Evolutionary conservation across 441 rosid species (phyloP).

Genomic region (Pelargonium myrrhifolium): DNA sequence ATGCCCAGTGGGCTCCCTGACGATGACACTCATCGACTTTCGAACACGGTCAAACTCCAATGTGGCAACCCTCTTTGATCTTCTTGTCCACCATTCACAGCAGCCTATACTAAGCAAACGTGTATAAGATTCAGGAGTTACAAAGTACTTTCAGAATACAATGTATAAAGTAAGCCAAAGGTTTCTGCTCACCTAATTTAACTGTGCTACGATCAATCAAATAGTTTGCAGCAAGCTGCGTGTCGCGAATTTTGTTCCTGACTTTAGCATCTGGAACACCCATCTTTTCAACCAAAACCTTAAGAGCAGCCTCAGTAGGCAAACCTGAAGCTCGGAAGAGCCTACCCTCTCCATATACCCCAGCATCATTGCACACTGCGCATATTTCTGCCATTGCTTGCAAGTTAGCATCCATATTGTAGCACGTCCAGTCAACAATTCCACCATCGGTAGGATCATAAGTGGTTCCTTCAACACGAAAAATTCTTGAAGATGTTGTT

Average conservation of each 20-base stretch:
- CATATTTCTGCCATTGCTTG: constrained; percentile 40
- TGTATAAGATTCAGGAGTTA: constrained; percentile 3
- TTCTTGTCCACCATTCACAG: constrained; percentile 58
- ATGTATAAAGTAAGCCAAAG: background rate
- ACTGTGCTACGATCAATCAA: constrained; percentile 52
- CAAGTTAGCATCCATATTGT: constrained; percentile 36
- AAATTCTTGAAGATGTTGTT: constrained; percentile 20
- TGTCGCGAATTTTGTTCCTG: constrained; percentile 25
- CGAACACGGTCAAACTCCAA: constrained; percentile 91
- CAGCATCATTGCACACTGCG: constrained; percentile 39
- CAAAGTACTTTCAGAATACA: constrained; percentile 10
- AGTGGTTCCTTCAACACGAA: constrained; percentile 41
- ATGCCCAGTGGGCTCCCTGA: constrained; percentile 56
- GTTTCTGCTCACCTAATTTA: constrained; percentile 47
- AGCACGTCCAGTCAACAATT: constrained; percentile 33
- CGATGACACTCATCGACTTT: constrained; percentile 97
- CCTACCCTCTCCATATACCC: constrained; percentile 24
- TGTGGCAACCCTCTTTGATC: constrained; percentile 73
- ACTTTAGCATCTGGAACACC: constrained; percentile 53
- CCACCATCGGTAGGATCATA: constrained; percentile 37
- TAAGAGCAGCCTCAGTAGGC: constrained; percentile 46
- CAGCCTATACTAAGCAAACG: constrained; percentile 41
- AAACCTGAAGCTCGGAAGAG: constrained; percentile 40
- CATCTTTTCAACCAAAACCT: constrained; percentile 95
- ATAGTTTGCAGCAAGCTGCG: constrained; percentile 45